Evolutionary conservation across 2,329 filamentous ascomycete genomes (phyloP).

Genomic region (Calonectria leucothoes): DNA sequence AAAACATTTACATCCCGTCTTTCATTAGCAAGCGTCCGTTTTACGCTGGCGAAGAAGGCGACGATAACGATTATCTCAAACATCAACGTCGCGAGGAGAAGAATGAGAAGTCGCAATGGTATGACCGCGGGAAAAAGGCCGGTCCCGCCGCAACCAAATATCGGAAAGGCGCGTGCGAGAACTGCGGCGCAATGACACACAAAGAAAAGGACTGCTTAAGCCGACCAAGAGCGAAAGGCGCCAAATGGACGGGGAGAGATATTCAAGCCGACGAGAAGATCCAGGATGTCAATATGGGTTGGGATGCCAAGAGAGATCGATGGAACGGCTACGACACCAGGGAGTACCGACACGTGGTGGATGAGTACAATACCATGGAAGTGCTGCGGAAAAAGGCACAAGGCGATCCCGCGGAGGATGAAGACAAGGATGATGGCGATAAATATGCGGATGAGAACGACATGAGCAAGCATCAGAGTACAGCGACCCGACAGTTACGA

Average conservation of each 20-base stretch:
- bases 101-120: slow-evolving; percentile 85
- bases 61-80: slow-evolving; percentile 89
- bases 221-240: slow-evolving; percentile 87
- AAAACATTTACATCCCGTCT: slow-evolving; percentile 97
- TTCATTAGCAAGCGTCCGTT: slow-evolving; percentile 99
- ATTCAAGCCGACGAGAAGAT: slow-evolving; percentile 93
- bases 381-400: slow-evolving; percentile 71
- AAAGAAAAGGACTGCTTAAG: slow-evolving; percentile 94
- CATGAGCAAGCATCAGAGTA: slow-evolving; percentile 94
- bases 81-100: slow-evolving; percentile 81
- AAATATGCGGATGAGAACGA: slow-evolving; percentile 96
- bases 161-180: slow-evolving; percentile 97
- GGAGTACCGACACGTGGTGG: slow-evolving; percentile 88
- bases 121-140: slow-evolving; percentile 86
- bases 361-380: slow-evolving; percentile 90
- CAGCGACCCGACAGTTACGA: slow-evolving; percentile 88
- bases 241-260: slow-evolving; percentile 90
- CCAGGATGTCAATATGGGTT: slow-evolving; percentile 87
- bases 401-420: slow-evolving; percentile 60
- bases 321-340: slow-evolving; percentile 98
- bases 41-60: slow-evolving; percentile 85
- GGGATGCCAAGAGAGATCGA: slow-evolving; percentile 96
- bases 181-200: slow-evolving; percentile 97
- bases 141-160: slow-evolving; percentile 95
- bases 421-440: slow-evolving; percentile 69